Evolutionary conservation across 2,329 filamentous ascomycete species (phyloP), one percentile per base, ranked within the genome.

Genomic region (Pochonia chlamydosporia): DNA sequence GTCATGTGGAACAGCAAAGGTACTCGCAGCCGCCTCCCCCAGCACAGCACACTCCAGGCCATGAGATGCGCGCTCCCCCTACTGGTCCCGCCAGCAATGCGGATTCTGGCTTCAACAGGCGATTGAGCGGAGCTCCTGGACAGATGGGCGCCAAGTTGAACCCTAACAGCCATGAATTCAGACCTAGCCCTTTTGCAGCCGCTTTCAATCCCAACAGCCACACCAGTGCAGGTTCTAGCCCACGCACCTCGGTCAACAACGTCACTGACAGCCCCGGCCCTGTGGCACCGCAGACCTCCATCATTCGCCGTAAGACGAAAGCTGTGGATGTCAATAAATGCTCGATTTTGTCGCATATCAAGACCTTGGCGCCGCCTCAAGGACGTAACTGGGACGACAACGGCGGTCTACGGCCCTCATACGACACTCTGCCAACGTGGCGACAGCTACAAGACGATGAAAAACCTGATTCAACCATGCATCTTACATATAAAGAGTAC

Each of bases 401-500:
- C 59, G 85, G 84, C 40, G 90, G 89, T n/a, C 79, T 96, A 45
- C 85, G 86, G 31, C 85, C 86, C 24, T 84, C 92, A 4, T 96
- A 85, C 65, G 85, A 89, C 57, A 97, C 93, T 1, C 73, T 76
- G 10, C 90, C 90, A 1, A 91, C 85, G 1, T 99, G 93, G 92
- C 83, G 86, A 51, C 81, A 83, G 50, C 69, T 82, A 21, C 71
- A 81, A 42, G 82, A 84, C 18, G 85, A 89, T 54, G 87, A 95
- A 54, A 88, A 87, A 58, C 60, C 71, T 0, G 78, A 82, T 30
- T 82, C 80, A 2, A 81, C 77, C 2, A 84, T 83, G 74, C 73
- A 70, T 52, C 59, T 82, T 59, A 87, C 81, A 0, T 95, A 91
- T 64, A 79, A 81, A 43, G 81, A 92, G 57, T 82, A 88, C 59